phyloP scores from a whole-genome alignment of 768 basidiomycete genomes.

The Lentinus tigrinus region DNA sequence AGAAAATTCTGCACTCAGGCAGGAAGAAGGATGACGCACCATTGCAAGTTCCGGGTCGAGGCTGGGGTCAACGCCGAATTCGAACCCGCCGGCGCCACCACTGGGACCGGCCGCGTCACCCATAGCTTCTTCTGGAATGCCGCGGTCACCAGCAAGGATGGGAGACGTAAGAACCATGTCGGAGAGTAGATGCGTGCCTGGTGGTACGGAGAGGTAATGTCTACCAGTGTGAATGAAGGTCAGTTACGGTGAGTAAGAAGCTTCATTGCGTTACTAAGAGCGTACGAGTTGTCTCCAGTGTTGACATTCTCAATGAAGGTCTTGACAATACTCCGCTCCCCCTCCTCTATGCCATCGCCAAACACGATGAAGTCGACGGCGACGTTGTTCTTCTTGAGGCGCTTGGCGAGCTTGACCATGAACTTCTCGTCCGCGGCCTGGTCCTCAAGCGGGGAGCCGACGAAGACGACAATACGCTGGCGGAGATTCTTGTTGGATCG shows the following conservation, averaged over 20 bases:
- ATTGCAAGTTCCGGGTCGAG: constrained; percentile 96
- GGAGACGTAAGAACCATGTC: constrained; percentile 80
- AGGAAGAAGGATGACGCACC: constrained; percentile 47
- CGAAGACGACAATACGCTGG: constrained; percentile 93
- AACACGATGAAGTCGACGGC: constrained; percentile 89
- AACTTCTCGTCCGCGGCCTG: constrained; percentile 70
- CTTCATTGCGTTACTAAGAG: constrained; percentile 11
- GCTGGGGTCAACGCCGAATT: constrained; percentile 92
- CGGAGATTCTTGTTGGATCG: constrained; percentile 98
- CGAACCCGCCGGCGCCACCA: constrained; percentile 56
- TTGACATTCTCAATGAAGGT: constrained; percentile 82
- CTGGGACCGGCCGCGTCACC: constrained; percentile 44
- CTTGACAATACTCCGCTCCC: constrained; percentile 66
- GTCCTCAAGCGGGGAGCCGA: constrained; percentile 83
- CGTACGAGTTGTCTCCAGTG: constrained; percentile 85
- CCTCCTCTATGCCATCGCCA: constrained; percentile 85
- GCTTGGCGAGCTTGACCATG: constrained; percentile 90
- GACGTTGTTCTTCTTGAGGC: constrained; percentile 99
- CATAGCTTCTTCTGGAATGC: constrained; percentile 63
- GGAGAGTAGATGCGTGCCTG: constrained; percentile 78
- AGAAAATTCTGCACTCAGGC: not conserved
- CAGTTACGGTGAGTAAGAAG: not conserved
- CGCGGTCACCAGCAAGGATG: constrained; percentile 77
- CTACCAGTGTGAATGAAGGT: constrained; percentile 39
- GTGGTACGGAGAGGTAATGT: constrained; percentile 77